phyloP scores from a whole-genome alignment of 257 asterid genomes.

The Paulownia fortunei region DNA sequence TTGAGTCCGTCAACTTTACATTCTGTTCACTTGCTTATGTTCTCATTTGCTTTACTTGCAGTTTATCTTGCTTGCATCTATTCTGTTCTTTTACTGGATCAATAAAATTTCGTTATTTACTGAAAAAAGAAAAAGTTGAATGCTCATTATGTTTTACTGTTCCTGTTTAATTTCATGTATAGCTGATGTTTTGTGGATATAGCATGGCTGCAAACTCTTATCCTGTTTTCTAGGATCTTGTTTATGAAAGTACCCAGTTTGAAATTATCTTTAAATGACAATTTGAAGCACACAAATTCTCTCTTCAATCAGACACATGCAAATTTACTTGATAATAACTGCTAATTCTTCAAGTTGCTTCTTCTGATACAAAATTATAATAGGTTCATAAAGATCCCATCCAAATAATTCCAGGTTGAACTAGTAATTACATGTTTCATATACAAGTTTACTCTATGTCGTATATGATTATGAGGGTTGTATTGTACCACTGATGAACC shows the following conservation, averaged over 20 bases:
- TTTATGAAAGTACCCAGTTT: background rate
- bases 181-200: background rate
- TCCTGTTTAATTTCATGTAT: background rate
- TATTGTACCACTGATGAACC: background rate
- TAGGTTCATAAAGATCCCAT: background rate
- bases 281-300: background rate
- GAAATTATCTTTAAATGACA: background rate
- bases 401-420: background rate
- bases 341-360: background rate
- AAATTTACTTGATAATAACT: background rate
- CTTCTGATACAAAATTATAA: background rate
- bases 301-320: background rate
- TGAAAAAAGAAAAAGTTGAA: background rate
- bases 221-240: too few relatives aligned
- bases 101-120: constrained; percentile 1
- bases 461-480: background rate
- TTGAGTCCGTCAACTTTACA: background rate
- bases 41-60: constrained; percentile 15
- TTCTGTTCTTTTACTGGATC: constrained; percentile 2
- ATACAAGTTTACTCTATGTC: constrained; percentile 1
- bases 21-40: background rate
- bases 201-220: background rate
- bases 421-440: background rate
- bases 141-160: background rate
- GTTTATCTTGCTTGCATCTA: background rate